These are phyloP conservation scores for Vitellaria paradoxa DNA, from an alignment of 179 eudicot genomes.

Conservation along the genomic window DNA sequence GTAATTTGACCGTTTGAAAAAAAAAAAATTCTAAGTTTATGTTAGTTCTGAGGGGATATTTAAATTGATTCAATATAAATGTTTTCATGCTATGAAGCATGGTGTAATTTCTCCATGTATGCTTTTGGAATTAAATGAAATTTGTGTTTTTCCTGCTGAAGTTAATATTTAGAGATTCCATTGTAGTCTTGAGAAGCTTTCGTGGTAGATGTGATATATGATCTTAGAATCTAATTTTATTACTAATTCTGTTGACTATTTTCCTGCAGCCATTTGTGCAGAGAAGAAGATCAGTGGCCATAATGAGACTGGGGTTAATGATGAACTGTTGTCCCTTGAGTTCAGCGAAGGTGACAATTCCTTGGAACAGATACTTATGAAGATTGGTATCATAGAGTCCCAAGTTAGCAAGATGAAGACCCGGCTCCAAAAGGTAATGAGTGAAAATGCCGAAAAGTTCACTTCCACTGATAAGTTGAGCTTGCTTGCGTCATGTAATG, in stretches of 20 bases:
- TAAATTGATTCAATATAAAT: background rate
- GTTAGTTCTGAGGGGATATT: background rate
- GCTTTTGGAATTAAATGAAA: slow-evolving; percentile 1
- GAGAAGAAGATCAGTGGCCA: slow-evolving; percentile 27
- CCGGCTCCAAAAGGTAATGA: slow-evolving; percentile 48
- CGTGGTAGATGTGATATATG: background rate
- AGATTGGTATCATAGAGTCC: slow-evolving; percentile 41
- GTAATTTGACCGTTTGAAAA: too few species aligned
- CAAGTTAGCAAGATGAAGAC: slow-evolving; percentile 44
- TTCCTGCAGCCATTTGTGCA: slow-evolving; percentile 19
- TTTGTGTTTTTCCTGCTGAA: slow-evolving; percentile 10
- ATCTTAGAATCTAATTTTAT: background rate
- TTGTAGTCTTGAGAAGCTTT: background rate
- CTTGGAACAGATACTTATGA: slow-evolving; percentile 47
- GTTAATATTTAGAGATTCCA: background rate
- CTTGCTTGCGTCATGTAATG: slow-evolving; percentile 30
- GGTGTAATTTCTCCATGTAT: background rate
- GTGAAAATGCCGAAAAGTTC: slow-evolving; percentile 42
- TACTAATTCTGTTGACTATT: background rate
- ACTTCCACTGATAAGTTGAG: slow-evolving; percentile 24
- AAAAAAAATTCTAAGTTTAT: background rate
- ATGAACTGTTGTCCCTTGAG: slow-evolving; percentile 37
- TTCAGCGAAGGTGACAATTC: slow-evolving; percentile 40
- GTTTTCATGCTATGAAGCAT: background rate
- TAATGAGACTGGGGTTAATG: slow-evolving; percentile 30